phyloP scores from a whole-genome alignment of 306 rosid genomes.

The Trifolium fragiferum region DNA sequence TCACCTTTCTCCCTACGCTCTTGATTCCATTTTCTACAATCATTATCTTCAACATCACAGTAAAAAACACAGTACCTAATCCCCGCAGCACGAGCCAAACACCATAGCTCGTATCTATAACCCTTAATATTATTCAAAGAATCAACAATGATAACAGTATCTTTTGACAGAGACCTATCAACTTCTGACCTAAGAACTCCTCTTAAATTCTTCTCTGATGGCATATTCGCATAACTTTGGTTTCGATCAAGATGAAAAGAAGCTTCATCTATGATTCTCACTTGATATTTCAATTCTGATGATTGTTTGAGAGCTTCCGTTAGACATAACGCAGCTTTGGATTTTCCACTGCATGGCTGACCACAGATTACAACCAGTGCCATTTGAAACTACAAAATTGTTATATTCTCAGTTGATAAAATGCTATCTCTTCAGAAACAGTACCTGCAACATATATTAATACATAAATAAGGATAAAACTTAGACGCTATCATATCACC shows the following conservation, averaged over 20 bases:
- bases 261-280: conserved; percentile 74
- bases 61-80: conserved; percentile 80
- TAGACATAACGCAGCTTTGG: conserved; percentile 63
- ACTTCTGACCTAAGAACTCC: conserved; percentile 95
- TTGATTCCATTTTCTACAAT: conserved; percentile 80
- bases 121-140: conserved; percentile 93
- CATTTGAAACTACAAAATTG: conserved; percentile 45
- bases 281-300: conserved; percentile 58
- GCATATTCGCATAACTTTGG: conserved; percentile 85
- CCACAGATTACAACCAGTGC: conserved; percentile 97
- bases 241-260: conserved; percentile 81
- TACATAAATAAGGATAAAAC: not conserved
- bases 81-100: conserved; percentile 92
- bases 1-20: conserved; percentile 77
- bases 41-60: conserved; percentile 74
- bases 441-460: conserved; percentile 37
- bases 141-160: conserved; percentile 72
- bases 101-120: conserved; percentile 93
- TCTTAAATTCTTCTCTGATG: conserved; percentile 87
- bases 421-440: conserved; percentile 14
- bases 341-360: conserved; percentile 88
- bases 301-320: conserved; percentile 74
- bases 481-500: no score
- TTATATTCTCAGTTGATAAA: not conserved
- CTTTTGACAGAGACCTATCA: conserved; percentile 79